Percentiles rank a stretch among this genome's conserved stretches.
Evolutionary conservation across 148 eudicot genomes (phyloP).

Genomic region (Fagopyrum tataricum): DNA sequence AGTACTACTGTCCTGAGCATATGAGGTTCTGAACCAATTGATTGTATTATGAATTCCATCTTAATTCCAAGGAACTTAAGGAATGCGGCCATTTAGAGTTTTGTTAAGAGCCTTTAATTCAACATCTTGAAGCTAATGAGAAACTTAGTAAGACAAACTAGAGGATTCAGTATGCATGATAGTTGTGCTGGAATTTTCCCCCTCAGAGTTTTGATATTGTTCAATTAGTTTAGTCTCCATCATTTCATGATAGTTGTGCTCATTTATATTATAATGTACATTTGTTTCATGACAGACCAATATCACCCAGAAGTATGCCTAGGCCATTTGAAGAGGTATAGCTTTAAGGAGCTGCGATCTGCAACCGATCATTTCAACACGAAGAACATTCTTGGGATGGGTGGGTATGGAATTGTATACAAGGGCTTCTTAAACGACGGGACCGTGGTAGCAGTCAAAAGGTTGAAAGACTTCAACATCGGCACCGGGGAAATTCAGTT

Average conservation of each 20-base stretch:
- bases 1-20: neutral
- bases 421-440: slow-evolving; percentile 69
- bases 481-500: slow-evolving; percentile 80
- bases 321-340: slow-evolving; percentile 72
- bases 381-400: slow-evolving; percentile 74
- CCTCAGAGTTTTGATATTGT: no score
- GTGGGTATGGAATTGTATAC: slow-evolving; percentile 89
- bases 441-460: slow-evolving; percentile 74
- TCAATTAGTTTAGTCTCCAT: no score
- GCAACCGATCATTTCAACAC: slow-evolving; percentile 79
- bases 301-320: slow-evolving; percentile 82
- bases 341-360: slow-evolving; percentile 71
- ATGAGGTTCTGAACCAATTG: neutral
- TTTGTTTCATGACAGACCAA: slow-evolving; percentile 46
- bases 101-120: neutral
- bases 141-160: neutral
- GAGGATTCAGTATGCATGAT: no score
- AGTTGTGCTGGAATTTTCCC: no score
- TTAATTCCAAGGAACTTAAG: neutral
- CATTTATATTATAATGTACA: neutral
- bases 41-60: neutral
- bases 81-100: neutral
- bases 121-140: neutral
- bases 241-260: neutral
- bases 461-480: slow-evolving; percentile 66